Percentiles rank a stretch among this genome's conserved stretches.
Conservation (phyloP, 176 grass and related monocot genomes). For the Avena sativa region DNA sequence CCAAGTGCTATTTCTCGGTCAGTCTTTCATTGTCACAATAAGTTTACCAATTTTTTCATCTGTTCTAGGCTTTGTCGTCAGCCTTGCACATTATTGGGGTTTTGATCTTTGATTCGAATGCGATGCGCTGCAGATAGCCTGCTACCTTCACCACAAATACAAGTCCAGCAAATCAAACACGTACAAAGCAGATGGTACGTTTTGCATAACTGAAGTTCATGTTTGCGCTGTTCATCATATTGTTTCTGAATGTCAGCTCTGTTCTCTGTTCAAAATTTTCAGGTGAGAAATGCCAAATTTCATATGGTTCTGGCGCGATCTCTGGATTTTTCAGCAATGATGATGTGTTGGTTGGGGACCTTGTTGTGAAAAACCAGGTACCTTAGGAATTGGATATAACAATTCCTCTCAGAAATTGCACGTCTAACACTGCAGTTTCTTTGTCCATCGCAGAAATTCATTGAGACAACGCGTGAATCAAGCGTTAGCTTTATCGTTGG, state of each 20-base stretch:
- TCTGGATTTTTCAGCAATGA: slow-evolving; percentile 93
- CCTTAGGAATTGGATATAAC: neutral
- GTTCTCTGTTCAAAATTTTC: slow-evolving; percentile 6
- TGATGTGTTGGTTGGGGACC: slow-evolving; percentile 73
- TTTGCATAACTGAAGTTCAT: neutral
- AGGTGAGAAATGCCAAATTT: slow-evolving; percentile 84
- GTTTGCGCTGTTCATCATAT: neutral
- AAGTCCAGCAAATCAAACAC: slow-evolving; percentile 72
- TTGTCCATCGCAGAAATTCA: slow-evolving; percentile 69
- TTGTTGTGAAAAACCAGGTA: slow-evolving; percentile 76
- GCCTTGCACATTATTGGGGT: neutral
- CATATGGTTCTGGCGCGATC: slow-evolving; percentile 85
- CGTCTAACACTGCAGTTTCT: neutral
- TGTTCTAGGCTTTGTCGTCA: neutral
- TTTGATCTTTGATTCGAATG: neutral
- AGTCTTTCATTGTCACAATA: neutral
- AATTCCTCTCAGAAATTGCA: neutral
- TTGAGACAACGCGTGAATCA: slow-evolving; percentile 76
- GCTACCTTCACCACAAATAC: slow-evolving; percentile 81
- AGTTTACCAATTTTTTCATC: neutral
- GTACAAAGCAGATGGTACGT: slow-evolving; percentile 71
- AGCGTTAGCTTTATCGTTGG: slow-evolving; percentile 67
- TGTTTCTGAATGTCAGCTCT: neutral
- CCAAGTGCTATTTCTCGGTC: slow-evolving; percentile 91
- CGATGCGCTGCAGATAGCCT: slow-evolving; percentile 64